phyloP scores from a whole-genome alignment of 805 yeast species.

The Kodamaea restingae region DNA sequence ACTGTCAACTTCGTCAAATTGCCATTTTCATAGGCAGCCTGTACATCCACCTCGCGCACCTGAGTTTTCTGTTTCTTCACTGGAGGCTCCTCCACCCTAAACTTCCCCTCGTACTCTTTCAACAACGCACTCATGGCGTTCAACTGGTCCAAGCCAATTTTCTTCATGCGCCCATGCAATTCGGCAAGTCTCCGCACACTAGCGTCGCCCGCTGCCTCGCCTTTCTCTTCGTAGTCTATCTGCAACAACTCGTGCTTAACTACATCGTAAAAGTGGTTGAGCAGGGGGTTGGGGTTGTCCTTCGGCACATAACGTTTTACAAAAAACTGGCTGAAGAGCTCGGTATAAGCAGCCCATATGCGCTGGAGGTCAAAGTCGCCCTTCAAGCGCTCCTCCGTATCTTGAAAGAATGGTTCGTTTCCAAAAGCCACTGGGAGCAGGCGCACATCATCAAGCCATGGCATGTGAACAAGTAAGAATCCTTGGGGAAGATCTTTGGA shows the following conservation, averaged over 20 bases:
- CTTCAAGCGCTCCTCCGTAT: constrained; percentile 11
- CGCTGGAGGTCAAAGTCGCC: constrained; percentile 16
- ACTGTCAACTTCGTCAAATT: constrained; percentile 35
- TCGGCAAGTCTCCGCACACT: constrained; percentile 16
- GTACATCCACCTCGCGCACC: constrained; percentile 1
- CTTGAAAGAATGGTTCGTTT: constrained; percentile 10
- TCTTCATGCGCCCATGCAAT: constrained; percentile 9
- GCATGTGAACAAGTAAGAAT: constrained; percentile 61
- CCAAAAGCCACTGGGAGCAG: constrained; percentile 47
- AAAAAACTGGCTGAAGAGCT: constrained; percentile 35
- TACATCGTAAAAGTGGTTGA: constrained; percentile 63
- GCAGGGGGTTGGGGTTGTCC: constrained; percentile 58
- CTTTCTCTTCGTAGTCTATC: constrained; percentile 18
- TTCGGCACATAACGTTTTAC: constrained; percentile 51
- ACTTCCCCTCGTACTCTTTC: constrained; percentile 12
- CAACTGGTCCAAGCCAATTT: constrained; percentile 11
- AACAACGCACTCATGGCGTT: constrained; percentile 11
- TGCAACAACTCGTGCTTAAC: constrained; percentile 66
- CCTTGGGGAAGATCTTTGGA: constrained; percentile 57
- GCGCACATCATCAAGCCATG: constrained; percentile 74
- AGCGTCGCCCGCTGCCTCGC: constrained; percentile 19
- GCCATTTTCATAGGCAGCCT: constrained; percentile 10
- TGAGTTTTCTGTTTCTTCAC: constrained; percentile 16
- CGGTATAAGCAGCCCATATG: constrained; percentile 20
- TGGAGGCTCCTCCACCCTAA: constrained; percentile 32